Evolutionary conservation across 2,329 filamentous ascomycete genomes (phyloP).

Genomic region (Exophiala lecanii-corni): DNA sequence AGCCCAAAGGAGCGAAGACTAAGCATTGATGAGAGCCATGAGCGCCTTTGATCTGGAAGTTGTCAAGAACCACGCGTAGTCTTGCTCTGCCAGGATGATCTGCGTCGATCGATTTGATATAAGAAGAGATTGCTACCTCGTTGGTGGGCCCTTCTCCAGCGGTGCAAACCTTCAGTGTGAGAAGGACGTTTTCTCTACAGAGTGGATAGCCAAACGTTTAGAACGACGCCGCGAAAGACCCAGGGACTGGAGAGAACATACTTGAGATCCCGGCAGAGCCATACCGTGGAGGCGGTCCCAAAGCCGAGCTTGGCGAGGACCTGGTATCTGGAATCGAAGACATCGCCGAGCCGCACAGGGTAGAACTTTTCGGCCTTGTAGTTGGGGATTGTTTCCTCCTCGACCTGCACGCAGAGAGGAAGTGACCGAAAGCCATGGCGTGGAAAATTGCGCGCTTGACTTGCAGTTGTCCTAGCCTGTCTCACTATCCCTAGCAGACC

Average conservation of each 20-base stretch:
- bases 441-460: too few species aligned
- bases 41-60: conserved; percentile 32
- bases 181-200: conserved; percentile 7
- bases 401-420: conserved; percentile 10
- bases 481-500: too few species aligned
- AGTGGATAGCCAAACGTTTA: neutral
- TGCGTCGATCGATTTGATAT: conserved; percentile 26
- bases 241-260: conserved; percentile 28
- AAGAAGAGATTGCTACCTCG: conserved; percentile 25
- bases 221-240: conserved; percentile 33
- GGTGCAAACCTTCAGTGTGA: conserved; percentile 24
- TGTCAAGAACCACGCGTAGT: conserved; percentile 33
- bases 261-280: conserved; percentile 38
- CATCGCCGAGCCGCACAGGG: conserved; percentile 40
- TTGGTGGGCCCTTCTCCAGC: conserved; percentile 5
- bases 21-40: conserved; percentile 34
- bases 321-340: conserved; percentile 40
- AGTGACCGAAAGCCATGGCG: too few species aligned
- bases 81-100: conserved; percentile 30
- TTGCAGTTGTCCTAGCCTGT: too few species aligned
- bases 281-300: conserved; percentile 44
- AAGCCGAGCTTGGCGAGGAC: conserved; percentile 44
- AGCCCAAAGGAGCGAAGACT: conserved; percentile 29
- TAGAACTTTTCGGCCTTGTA: conserved; percentile 30
- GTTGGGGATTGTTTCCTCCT: conserved; percentile 20